Conservation (phyloP, 129 eudicot genomes). For the Chrysanthemum seticuspe region DNA sequence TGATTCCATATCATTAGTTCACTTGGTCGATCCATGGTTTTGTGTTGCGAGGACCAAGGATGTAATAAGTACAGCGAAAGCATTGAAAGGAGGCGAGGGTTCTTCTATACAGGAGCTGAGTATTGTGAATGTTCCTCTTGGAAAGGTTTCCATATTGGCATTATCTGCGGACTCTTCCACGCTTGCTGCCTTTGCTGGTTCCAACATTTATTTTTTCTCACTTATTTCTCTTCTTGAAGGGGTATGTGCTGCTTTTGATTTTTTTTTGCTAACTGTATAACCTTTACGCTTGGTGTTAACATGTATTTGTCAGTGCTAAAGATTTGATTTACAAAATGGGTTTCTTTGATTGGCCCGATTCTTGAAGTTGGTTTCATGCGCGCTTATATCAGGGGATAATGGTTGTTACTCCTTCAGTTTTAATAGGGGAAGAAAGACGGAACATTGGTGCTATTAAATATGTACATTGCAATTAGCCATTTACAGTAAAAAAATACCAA, state of each 20-base stretch:
- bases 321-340: neutral
- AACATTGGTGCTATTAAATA: no score
- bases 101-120: conserved; percentile 58
- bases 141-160: conserved; percentile 69
- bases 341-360: neutral
- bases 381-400: no score
- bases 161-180: conserved; percentile 66
- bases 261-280: conserved; percentile 1
- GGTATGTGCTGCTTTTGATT: conserved; percentile 42
- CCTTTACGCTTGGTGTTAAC: neutral
- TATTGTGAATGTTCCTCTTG: conserved; percentile 57
- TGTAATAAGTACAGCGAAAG: conserved; percentile 49
- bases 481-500: no score
- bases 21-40: conserved; percentile 57
- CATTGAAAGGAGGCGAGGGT: conserved; percentile 38
- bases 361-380: no score
- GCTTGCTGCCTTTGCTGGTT: conserved; percentile 60
- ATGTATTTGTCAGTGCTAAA: neutral
- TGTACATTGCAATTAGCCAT: no score
- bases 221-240: conserved; percentile 63
- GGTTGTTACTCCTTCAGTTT: no score
- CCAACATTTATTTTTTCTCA: conserved; percentile 50
- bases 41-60: conserved; percentile 79
- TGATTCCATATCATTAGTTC: conserved; percentile 7
- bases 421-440: no score